Conservation (phyloP, 345 rosid species). For the Chamaenerion angustifolium region DNA sequence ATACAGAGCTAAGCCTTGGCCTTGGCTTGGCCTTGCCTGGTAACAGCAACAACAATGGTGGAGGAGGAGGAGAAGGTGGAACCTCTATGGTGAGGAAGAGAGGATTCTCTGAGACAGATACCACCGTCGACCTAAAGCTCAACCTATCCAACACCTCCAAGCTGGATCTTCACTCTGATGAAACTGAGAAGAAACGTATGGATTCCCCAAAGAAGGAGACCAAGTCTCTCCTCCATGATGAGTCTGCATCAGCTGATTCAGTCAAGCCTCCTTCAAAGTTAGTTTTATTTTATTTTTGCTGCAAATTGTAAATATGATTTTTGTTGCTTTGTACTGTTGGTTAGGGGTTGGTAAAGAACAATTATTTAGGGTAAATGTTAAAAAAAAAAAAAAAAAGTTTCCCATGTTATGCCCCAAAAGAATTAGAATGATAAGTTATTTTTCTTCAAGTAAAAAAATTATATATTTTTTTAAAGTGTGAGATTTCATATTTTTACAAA, state of each 20-base stretch:
- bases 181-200: not conserved
- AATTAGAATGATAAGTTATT: too few relatives aligned
- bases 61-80: slow-evolving; percentile 10
- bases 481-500: too few relatives aligned
- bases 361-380: too few relatives aligned
- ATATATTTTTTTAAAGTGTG: too few relatives aligned
- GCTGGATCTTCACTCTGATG: slow-evolving; percentile 11
- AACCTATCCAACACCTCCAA: slow-evolving; percentile 30
- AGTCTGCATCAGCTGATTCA: slow-evolving; percentile 14
- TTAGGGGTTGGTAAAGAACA: too few relatives aligned
- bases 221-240: too few relatives aligned
- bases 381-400: too few relatives aligned
- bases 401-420: too few relatives aligned
- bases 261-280: slow-evolving; percentile 70
- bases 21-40: slow-evolving; percentile 17
- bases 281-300: slow-evolving; percentile 1
- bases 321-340: too few relatives aligned
- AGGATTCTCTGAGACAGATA: slow-evolving; percentile 42
- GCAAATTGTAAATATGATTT: too few relatives aligned
- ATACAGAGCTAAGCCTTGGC: slow-evolving; percentile 73
- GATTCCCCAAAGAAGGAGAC: not conserved
- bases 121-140: slow-evolving; percentile 54
- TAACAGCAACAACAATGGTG: too few relatives aligned
- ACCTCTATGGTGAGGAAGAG: slow-evolving; percentile 31
- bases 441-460: too few relatives aligned